Percentiles rank a stretch among this genome's conserved stretches.
These are phyloP conservation scores for Pythium coloratum DNA, from an alignment of 352 stramenopile genomes.

Conservation along the genomic window DNA sequence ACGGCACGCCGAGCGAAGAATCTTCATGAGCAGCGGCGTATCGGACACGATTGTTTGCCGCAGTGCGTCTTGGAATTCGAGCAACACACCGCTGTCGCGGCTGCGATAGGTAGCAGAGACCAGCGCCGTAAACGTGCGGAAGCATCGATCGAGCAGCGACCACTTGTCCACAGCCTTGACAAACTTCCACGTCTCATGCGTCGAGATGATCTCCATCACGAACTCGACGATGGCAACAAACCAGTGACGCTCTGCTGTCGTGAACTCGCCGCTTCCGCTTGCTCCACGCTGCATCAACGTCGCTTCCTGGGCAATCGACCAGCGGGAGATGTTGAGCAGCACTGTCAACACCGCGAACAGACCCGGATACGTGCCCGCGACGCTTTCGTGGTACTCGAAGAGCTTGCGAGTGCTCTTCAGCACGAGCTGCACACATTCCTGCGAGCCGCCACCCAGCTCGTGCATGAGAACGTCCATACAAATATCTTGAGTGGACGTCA, in stretches of 20 bases:
- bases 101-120: constrained; percentile 41
- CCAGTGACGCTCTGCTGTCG: constrained; percentile 37
- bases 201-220: constrained; percentile 54
- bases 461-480: constrained; percentile 50
- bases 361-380: constrained; percentile 46
- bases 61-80: constrained; percentile 48
- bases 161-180: constrained; percentile 36
- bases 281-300: constrained; percentile 4
- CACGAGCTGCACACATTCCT: constrained; percentile 61
- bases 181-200: constrained; percentile 71
- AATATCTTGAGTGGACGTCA: constrained; percentile 33
- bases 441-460: constrained; percentile 40
- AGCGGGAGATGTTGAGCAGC: constrained; percentile 59
- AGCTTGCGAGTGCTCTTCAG: constrained; percentile 57
- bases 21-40: constrained; percentile 58
- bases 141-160: constrained; percentile 50
- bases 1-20: constrained; percentile 33
- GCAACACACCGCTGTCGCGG: constrained; percentile 40
- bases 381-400: constrained; percentile 61
- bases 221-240: constrained; percentile 59
- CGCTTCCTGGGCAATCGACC: constrained; percentile 56
- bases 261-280: constrained; percentile 19
- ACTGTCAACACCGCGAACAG: constrained; percentile 52
- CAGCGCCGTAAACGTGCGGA: constrained; percentile 52
- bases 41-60: constrained; percentile 49